phyloP scores from a whole-genome alignment of 2,329 filamentous ascomycete species.

The Bimuria novae-zelandiae region DNA sequence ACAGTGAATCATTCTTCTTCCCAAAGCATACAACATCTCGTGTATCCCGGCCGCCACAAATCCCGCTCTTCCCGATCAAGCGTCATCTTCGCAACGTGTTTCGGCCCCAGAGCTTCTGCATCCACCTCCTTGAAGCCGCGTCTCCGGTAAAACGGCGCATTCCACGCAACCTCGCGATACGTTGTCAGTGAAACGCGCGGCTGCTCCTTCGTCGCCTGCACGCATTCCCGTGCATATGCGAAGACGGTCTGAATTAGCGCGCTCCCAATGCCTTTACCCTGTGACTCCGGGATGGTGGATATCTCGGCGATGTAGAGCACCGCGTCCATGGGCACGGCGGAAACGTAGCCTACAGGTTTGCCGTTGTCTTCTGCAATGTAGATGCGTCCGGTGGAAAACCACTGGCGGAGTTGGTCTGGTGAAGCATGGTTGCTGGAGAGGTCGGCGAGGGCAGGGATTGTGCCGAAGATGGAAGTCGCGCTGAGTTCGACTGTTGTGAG shows the following conservation, averaged over 20 bases:
- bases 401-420: neutral
- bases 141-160: neutral
- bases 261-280: neutral
- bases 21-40: neutral
- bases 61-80: neutral
- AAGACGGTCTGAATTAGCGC: neutral
- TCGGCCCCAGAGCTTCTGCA: neutral
- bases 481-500: neutral
- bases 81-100: neutral
- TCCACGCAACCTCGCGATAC: neutral
- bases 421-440: neutral
- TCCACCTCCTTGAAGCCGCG: neutral
- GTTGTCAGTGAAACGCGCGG: neutral
- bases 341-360: neutral
- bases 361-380: neutral
- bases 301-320: neutral
- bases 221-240: neutral
- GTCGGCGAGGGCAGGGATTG: neutral
- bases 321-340: neutral
- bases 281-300: neutral
- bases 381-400: neutral
- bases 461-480: neutral
- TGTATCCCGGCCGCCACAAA: neutral
- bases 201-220: neutral
- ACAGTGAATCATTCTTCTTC: too few species aligned